Evolutionary conservation across 352 stramenopile genomes (phyloP).

Genomic region (Plasmopara halstedii): DNA sequence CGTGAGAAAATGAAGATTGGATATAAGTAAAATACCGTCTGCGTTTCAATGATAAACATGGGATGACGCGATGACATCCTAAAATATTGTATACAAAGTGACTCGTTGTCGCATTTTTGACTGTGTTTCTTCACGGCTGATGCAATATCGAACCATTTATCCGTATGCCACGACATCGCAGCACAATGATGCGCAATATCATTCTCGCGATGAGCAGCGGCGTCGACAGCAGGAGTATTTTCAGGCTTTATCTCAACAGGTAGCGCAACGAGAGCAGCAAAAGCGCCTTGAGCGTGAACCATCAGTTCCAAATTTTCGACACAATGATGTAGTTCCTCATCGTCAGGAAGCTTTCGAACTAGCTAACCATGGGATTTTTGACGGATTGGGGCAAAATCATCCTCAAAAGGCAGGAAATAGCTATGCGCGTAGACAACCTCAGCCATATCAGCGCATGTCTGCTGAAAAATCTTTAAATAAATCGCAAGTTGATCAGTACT

Average conservation of each 20-base stretch:
- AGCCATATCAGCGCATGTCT: slow-evolving; percentile 13
- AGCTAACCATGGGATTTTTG: slow-evolving; percentile 23
- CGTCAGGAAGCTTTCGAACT: slow-evolving; percentile 2
- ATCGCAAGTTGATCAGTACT: slow-evolving; percentile 1
- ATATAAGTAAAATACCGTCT: no score
- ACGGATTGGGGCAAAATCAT: slow-evolving; percentile 40
- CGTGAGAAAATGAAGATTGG: no score
- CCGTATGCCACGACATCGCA: slow-evolving; percentile 20
- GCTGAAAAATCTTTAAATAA: slow-evolving; percentile 5
- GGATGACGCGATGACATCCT: no score
- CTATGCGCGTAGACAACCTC: slow-evolving; percentile 38
- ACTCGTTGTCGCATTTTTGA: no score
- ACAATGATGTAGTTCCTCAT: neutral
- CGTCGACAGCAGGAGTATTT: slow-evolving; percentile 50
- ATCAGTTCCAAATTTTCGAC: slow-evolving; percentile 11
- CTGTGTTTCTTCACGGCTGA: no score
- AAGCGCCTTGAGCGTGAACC: slow-evolving; percentile 35
- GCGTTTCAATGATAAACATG: no score
- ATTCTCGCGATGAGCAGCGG: slow-evolving; percentile 44
- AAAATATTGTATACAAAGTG: no score
- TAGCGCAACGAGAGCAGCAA: slow-evolving; percentile 43
- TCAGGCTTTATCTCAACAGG: slow-evolving; percentile 44
- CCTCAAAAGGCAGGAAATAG: slow-evolving; percentile 21
- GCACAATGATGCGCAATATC: slow-evolving; percentile 14
- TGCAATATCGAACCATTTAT: slow-evolving; percentile 24